Evolutionary conservation across 345 rosid species (phyloP).

Genomic region (Angophora floribunda): DNA sequence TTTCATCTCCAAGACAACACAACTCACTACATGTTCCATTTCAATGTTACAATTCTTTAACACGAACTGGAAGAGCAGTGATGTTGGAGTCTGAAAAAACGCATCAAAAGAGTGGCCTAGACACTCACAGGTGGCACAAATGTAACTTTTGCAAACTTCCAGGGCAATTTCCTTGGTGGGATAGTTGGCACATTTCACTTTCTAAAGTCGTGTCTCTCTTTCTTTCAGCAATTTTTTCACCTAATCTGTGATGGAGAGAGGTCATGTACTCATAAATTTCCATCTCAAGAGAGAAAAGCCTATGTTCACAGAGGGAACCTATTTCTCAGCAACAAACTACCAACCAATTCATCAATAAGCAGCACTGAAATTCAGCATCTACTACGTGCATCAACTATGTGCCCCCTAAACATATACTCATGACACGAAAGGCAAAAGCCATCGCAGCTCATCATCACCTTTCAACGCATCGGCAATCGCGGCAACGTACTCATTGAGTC

Average conservation of each 20-base stretch:
- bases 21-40: not conserved
- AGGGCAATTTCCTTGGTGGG: not conserved
- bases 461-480: constrained; percentile 56
- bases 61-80: not conserved
- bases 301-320: not conserved
- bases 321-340: not conserved
- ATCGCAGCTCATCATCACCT: constrained; percentile 21
- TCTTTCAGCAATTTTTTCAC: not conserved
- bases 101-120: not conserved
- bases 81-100: not conserved
- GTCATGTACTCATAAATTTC: not conserved
- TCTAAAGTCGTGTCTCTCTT: not conserved
- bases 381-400: not conserved
- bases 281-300: not conserved
- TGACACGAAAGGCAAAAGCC: not conserved
- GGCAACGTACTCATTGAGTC: constrained; percentile 30
- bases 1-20: not conserved
- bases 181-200: not conserved
- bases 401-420: not conserved
- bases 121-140: not conserved
- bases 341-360: not conserved
- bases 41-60: not conserved
- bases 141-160: not conserved
- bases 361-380: not conserved
- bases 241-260: not conserved